These are phyloP conservation scores for Hypoxylon sp. DNA, from an alignment of 2,329 filamentous ascomycete species.

Conservation along the genomic window DNA sequence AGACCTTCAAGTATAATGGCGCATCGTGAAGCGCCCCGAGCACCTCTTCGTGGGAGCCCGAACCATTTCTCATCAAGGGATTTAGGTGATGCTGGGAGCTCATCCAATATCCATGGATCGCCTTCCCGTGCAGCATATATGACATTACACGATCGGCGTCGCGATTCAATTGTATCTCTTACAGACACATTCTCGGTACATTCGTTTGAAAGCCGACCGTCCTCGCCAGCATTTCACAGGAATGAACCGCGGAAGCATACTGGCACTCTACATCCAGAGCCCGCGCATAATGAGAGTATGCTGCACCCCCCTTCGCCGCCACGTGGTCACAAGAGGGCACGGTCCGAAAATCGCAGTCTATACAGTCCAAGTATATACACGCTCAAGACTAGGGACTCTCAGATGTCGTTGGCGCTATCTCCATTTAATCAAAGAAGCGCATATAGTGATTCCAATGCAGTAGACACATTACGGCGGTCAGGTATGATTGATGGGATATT, in stretches of 20 bases:
- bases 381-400: conserved; percentile 63
- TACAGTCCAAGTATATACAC: conserved; percentile 67
- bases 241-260: conserved; percentile 20
- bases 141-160: conserved; percentile 59
- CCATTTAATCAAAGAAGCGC: conserved; percentile 58
- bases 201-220: conserved; percentile 54
- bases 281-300: conserved; percentile 14
- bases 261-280: conserved; percentile 25
- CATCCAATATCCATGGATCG: conserved; percentile 47
- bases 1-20: conserved; percentile 46
- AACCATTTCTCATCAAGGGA: conserved; percentile 53
- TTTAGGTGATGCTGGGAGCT: conserved; percentile 42
- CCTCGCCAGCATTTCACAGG: conserved; percentile 49
- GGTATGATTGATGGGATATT: conserved; percentile 67
- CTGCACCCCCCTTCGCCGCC: conserved; percentile 34
- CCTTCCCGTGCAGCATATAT: conserved; percentile 60
- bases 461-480: conserved; percentile 59
- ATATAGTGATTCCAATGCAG: conserved; percentile 57
- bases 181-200: conserved; percentile 64
- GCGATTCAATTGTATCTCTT: conserved; percentile 64
- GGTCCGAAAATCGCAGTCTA: conserved; percentile 45
- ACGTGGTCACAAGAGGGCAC: conserved; percentile 43
- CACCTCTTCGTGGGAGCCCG: conserved; percentile 49
- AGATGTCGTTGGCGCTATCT: conserved; percentile 61
- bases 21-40: conserved; percentile 47